Evolutionary conservation across 768 basidiomycete genomes (phyloP), one percentile per base, ranked within the genome.

Genomic region (Sarcodon sp.): DNA sequence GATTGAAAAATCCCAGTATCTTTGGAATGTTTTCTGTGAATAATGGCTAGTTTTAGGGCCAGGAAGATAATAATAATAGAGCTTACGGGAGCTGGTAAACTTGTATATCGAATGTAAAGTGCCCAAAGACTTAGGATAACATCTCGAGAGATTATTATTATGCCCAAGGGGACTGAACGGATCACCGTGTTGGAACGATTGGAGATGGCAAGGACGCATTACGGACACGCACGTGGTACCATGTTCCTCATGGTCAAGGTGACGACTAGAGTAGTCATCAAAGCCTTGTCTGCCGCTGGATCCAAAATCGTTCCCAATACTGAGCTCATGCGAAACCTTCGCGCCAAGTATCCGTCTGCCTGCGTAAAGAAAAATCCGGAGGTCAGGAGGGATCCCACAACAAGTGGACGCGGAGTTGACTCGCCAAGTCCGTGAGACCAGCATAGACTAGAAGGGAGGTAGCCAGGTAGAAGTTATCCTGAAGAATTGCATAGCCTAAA

Each of bases 271-370:
- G 93, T 97, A 1, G 96, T 94, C 84, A 99, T 86, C 38, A 99
- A 68, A 9, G 79, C 72, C 64, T 99, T 99, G 73, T 99, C 96
- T 2, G 96, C 96, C 0, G 94, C 90, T 10, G 96, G 96, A 62
- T 99, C 96, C 10, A 99, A 73, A 49, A 98, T 91, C 7, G 88
- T 87, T 15, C 96, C 96, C 15, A 98, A 71, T n/a, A 98, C 91
- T 10, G 88, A 80, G 46, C 76, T 75, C 84, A 88, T 89, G 27
- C 85, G 80, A 69, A 73, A 97, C 48, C 75, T 74, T 54, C 96
- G 72, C 1, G 96, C 96, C 50, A 99, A 65, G 60, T 69, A 97
- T 0, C 96, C 96, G 57, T 99, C 96, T 48, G 82, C 75, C 94
- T 98, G 63, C 43, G 48, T 44, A 36, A 35, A 38, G 39, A 31